phyloP scores from a whole-genome alignment of 2,329 filamentous ascomycete genomes.

The Colletotrichum cuscutae region DNA sequence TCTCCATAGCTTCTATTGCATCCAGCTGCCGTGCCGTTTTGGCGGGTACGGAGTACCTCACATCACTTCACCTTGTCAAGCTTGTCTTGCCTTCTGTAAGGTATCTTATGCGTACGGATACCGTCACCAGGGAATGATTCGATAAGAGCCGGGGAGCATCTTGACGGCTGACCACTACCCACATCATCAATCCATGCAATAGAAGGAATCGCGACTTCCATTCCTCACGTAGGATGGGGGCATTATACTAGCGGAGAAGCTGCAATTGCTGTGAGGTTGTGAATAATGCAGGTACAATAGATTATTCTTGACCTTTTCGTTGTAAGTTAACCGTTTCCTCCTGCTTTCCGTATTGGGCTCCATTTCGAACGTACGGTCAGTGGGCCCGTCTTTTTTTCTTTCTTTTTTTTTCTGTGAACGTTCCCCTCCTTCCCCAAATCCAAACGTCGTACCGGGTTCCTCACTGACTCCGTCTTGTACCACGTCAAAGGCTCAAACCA shows the following conservation, averaged over 20 bases:
- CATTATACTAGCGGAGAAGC: background rate
- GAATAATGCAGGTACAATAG: background rate
- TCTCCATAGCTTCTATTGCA: constrained; percentile 33
- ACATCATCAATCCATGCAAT: background rate
- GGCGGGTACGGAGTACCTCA: background rate
- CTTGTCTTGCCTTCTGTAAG: too few relatives aligned
- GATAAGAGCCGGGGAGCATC: background rate
- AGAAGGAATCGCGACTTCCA: background rate
- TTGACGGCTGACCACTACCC: background rate
- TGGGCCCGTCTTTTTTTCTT: background rate
- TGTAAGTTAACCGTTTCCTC: background rate
- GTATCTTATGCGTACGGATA: background rate
- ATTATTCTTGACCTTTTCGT: background rate
- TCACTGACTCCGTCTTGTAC: constrained; percentile 2
- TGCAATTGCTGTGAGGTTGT: background rate
- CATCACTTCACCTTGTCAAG: background rate
- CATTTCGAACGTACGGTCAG: background rate
- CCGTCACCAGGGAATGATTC: background rate
- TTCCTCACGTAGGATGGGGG: background rate
- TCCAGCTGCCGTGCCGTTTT: constrained; percentile 21
- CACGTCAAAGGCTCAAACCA: background rate
- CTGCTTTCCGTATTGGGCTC: background rate
- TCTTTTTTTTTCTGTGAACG: background rate
- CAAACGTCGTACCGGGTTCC: background rate
- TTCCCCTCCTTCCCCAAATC: background rate